phyloP scores from a whole-genome alignment of 2,329 filamentous ascomycete species.

The Dothistroma pini region DNA sequence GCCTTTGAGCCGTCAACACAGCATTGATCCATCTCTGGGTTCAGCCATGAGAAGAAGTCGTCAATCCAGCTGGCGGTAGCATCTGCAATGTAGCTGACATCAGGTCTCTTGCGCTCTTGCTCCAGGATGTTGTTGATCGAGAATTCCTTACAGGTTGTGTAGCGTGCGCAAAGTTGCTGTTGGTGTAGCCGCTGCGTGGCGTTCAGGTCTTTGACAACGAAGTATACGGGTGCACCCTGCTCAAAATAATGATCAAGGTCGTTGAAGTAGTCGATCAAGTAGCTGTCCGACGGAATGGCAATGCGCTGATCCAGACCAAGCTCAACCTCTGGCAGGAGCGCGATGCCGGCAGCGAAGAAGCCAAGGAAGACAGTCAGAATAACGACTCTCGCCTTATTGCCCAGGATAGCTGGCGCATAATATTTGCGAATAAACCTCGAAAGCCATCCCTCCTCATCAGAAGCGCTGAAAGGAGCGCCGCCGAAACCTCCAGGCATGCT shows the following conservation, averaged over 20 bases:
- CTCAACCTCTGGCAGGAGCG: conserved; percentile 77
- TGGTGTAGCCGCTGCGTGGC: conserved; percentile 72
- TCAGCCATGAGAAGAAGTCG: conserved; percentile 95
- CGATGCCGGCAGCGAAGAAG: conserved; percentile 78
- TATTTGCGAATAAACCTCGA: conserved; percentile 86
- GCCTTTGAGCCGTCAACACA: conserved; percentile 61
- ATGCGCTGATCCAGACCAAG: conserved; percentile 93
- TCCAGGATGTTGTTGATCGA: conserved; percentile 89
- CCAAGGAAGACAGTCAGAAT: conserved; percentile 82
- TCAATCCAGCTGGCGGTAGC: conserved; percentile 95
- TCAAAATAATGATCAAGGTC: conserved; percentile 92
- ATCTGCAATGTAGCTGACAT: conserved; percentile 82
- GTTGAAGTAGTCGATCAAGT: conserved; percentile 94
- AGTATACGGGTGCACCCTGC: conserved; percentile 90
- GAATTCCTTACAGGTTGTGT: conserved; percentile 78
- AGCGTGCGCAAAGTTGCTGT: conserved; percentile 83
- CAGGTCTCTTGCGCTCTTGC: conserved; percentile 84
- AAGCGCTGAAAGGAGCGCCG: conserved; percentile 61
- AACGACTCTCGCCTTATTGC: conserved; percentile 71
- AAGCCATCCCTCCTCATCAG: conserved; percentile 76
- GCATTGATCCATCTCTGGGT: conserved; percentile 71
- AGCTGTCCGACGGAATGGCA: conserved; percentile 88
- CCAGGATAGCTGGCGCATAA: conserved; percentile 79
- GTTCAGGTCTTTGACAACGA: conserved; percentile 80
- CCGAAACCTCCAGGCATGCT: conserved; percentile 58